Conservation (phyloP, 352 stramenopile species). For the Phytophthora aleatoria region DNA sequence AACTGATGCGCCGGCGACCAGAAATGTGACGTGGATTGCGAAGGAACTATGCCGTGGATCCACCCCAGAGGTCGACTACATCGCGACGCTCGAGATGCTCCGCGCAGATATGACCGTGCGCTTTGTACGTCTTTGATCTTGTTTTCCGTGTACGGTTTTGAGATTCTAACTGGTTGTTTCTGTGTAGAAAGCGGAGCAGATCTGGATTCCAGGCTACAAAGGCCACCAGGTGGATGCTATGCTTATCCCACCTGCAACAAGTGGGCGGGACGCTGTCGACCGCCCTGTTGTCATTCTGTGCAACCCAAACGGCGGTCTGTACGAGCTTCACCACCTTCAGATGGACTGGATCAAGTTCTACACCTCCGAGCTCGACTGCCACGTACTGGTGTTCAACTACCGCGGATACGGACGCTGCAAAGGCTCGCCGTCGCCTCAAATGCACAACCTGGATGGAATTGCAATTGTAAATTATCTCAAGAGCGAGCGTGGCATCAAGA, state of each 20-base stretch:
- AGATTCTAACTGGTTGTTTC: constrained; percentile 2
- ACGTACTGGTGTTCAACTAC: constrained; percentile 90
- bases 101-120: constrained; percentile 76
- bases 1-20: constrained; percentile 35
- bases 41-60: constrained; percentile 55
- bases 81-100: constrained; percentile 82
- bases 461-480: constrained; percentile 79
- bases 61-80: constrained; percentile 52
- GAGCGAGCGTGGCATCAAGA: constrained; percentile 48
- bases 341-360: constrained; percentile 92
- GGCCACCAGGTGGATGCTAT: constrained; percentile 80
- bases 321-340: constrained; percentile 89
- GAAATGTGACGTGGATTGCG: constrained; percentile 58
- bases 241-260: constrained; percentile 62
- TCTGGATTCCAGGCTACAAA: constrained; percentile 73
- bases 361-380: constrained; percentile 65
- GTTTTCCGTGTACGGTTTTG: background rate
- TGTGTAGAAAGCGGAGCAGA: constrained; percentile 72
- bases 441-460: constrained; percentile 73
- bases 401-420: constrained; percentile 81
- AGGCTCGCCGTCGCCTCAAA: constrained; percentile 57
- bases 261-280: constrained; percentile 33
- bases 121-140: constrained; percentile 59
- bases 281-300: constrained; percentile 72
- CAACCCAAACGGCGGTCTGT: constrained; percentile 87